These are phyloP conservation scores for Pseudocercospora fijiensis DNA, from an alignment of 2,329 filamentous ascomycete species.

Conservation along the genomic window DNA sequence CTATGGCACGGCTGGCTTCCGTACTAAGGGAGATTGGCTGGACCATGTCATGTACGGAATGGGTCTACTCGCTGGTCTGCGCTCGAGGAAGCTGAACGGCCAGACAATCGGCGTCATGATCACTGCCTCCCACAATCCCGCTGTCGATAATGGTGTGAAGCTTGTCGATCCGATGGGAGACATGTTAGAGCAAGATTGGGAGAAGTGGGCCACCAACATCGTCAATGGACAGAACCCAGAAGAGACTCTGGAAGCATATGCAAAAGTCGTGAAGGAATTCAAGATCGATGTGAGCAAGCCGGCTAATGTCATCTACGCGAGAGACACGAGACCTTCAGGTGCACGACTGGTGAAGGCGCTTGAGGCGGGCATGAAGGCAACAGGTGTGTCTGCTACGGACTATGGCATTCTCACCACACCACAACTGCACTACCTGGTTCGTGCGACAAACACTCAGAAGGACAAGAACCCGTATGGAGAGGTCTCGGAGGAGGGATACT, in stretches of 20 bases:
- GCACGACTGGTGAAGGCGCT: slow-evolving; percentile 78
- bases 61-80: slow-evolving; percentile 81
- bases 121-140: slow-evolving; percentile 89
- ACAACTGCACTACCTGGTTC: slow-evolving; percentile 95
- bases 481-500: slow-evolving; percentile 88
- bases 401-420: slow-evolving; percentile 92
- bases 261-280: slow-evolving; percentile 69
- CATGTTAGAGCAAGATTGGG: slow-evolving; percentile 94
- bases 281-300: slow-evolving; percentile 68
- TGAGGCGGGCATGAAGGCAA: slow-evolving; percentile 73
- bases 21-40: slow-evolving; percentile 74
- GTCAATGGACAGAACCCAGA: slow-evolving; percentile 80
- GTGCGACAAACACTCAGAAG: slow-evolving; percentile 88
- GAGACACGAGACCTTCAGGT: slow-evolving; percentile 91
- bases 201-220: slow-evolving; percentile 79
- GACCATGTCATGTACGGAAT: slow-evolving; percentile 92
- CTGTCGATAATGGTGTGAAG: slow-evolving; percentile 88
- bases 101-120: slow-evolving; percentile 97
- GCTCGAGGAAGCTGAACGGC: slow-evolving; percentile 84
- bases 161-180: slow-evolving; percentile 96
- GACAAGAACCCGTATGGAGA: slow-evolving; percentile 85
- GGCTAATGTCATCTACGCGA: slow-evolving; percentile 81
- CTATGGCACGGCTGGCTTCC: slow-evolving; percentile 65
- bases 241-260: slow-evolving; percentile 72
- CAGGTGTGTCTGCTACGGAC: slow-evolving; percentile 72